Percentiles rank a stretch among this genome's conserved stretches.
Conservation (phyloP, 2,329 filamentous ascomycete species). For the Diaporthe ampelina region DNA sequence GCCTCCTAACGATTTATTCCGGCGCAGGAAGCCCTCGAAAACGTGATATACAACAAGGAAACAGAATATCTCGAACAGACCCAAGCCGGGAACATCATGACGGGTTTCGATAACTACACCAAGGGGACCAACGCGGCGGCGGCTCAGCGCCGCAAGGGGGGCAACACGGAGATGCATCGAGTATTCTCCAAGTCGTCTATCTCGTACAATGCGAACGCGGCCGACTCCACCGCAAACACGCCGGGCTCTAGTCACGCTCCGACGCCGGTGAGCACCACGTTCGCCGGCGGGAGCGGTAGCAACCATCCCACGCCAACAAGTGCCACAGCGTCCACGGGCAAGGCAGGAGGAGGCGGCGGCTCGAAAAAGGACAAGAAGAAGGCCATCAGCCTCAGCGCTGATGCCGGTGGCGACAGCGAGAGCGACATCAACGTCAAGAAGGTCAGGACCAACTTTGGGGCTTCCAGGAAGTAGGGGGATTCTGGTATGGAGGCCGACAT, state of each 20-base stretch:
- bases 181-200: constrained; percentile 80
- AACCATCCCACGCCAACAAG: constrained; percentile 70
- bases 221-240: constrained; percentile 37
- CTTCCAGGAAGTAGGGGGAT: constrained; percentile 58
- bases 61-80: constrained; percentile 92
- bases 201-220: constrained; percentile 65
- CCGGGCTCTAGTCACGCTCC: constrained; percentile 61
- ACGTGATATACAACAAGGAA: constrained; percentile 87
- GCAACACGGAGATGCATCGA: constrained; percentile 77
- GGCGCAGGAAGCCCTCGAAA: constrained; percentile 66
- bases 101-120: constrained; percentile 98
- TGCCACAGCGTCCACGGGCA: constrained; percentile 54
- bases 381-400: constrained; percentile 49
- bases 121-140: constrained; percentile 80
- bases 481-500: not conserved
- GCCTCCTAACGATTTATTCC: not conserved
- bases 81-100: constrained; percentile 92
- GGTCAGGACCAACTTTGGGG: constrained; percentile 71
- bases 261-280: constrained; percentile 69
- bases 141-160: constrained; percentile 74
- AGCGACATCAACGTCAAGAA: constrained; percentile 67
- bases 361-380: constrained; percentile 68
- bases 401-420: constrained; percentile 68
- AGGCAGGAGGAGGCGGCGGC: constrained; percentile 48
- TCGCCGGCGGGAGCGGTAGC: constrained; percentile 57